Base-by-base conservation (phyloP, 306 rosid species). In the Acacia acuminata region DNA sequence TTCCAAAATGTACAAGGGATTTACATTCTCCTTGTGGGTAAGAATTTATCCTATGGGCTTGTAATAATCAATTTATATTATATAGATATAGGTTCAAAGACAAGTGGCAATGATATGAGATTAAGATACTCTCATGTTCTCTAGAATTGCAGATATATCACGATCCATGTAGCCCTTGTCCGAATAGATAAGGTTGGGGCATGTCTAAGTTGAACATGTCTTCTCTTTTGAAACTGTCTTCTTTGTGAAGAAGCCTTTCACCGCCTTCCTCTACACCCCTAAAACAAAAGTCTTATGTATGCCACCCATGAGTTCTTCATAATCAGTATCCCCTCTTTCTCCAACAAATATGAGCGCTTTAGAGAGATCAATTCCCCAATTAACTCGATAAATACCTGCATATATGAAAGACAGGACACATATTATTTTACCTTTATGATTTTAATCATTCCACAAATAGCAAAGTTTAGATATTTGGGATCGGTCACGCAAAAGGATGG, bases 281-380 rank as follows among this genome's bases (percentile, higher is more conserved):
- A 89, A 71, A 72, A 94, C 86, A 36, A 94, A 15, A 53, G 93
- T 91, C 87, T 86, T 94, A 66, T 94, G 97, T 75, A 89, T 79
- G 64, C 98, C 98, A 47, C 87, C 88, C 76, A 91, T 81, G 10
- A 93, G 86, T 75, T 91, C 88, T 79, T 94, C 94, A 64, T 82
- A 82, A 82, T 91, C 97, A 32, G 98, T 91, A 76, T 94, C 97
- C 11, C 96, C 98, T 75, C 79, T 89, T 84, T 91, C 94, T 71
- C 98, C 98, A 10, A 84, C 87, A 76, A 94, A 79, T 58, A 88
- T 84, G 16, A 82, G 88, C 81, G 87, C 85, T 78, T 91, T 91
- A 71, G 93, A 89, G 10, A 94, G 88, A 72, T 91, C 98, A 82
- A 90, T 91, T 75, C 91, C 98, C 97, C 98, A 91, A 82, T 86